These are phyloP conservation scores for Comarum palustre DNA, from an alignment of 306 rosid species.

Conservation along the genomic window DNA sequence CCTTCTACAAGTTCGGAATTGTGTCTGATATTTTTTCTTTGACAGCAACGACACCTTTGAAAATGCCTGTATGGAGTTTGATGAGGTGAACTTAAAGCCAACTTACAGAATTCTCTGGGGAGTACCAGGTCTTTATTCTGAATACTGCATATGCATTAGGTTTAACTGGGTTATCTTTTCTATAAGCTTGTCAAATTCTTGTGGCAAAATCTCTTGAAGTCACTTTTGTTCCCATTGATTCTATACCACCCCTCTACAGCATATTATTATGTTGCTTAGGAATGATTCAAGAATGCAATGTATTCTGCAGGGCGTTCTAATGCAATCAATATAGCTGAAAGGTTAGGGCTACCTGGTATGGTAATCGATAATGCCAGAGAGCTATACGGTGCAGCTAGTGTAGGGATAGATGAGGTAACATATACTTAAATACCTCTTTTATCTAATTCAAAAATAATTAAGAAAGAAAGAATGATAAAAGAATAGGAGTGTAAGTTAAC, in stretches of 20 bases:
- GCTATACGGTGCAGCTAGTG: constrained; percentile 83
- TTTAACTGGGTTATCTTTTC: not conserved
- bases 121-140: constrained; percentile 65
- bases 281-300: constrained; percentile 15
- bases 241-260: not conserved
- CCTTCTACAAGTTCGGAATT: constrained; percentile 23
- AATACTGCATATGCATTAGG: not conserved
- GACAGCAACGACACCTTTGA: constrained; percentile 78
- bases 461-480: not conserved
- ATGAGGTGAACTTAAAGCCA: constrained; percentile 91
- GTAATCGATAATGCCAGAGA: constrained; percentile 70
- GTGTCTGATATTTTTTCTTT: constrained; percentile 30
- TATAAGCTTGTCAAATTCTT: too few species aligned
- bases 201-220: not conserved
- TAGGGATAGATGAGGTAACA: constrained; percentile 90
- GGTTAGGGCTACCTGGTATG: constrained; percentile 67
- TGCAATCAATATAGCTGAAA: constrained; percentile 87
- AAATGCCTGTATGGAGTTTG: constrained; percentile 96
- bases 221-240: not conserved
- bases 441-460: not conserved
- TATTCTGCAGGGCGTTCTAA: constrained; percentile 75
- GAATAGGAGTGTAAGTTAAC: not conserved
- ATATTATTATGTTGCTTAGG: not conserved
- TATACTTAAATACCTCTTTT: not conserved
- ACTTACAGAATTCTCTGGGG: constrained; percentile 91